Base-by-base conservation (phyloP, 2,329 filamentous ascomycete genomes). In the Claviceps maximensis region DNA sequence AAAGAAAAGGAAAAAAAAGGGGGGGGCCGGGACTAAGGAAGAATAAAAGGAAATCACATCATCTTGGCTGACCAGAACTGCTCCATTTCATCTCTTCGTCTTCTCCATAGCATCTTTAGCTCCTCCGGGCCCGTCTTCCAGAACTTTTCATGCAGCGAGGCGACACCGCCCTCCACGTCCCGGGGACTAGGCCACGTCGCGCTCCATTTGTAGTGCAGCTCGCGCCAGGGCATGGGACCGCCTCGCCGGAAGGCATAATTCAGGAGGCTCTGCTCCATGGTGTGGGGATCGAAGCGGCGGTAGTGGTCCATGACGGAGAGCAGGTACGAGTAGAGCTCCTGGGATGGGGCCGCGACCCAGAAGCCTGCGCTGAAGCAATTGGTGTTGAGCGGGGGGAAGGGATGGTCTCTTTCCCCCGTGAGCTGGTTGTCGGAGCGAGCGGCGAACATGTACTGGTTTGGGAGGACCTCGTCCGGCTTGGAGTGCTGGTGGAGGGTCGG, bases 141-240 rank as follows among this genome's bases (percentile, higher is more conserved):
- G 45, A 67, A 61, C 58, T 71, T 71, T 49, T 67, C 67, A 58
- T 72, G 69, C 55, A 71, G 54, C 38, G 61, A 67, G 41, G 56
- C 60, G 6, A 71, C 65, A 0, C 65, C 66, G 3, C 56, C 60
- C 29, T 64, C 58, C 0, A 65, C 51, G 57, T 71, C 68, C n/a
- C 55, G 56, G 53, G 61, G 51, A 45, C 58, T 68, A 17, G 67
- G 67, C 58, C 66, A 65, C n/a, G 65, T 68, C 5, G 67, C 64
- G 53, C 64, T 71, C 71, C 71, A 73, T 17, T 59, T 61, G 51
- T 62, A 63, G 50, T 67, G 58, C 48, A 73, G 52, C 51, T 67
- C 63, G 19, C 61, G 58, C 71, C 71, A 73, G 0, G 70, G 69
- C 69, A 73, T 73, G 12, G 66, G 60, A 0, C 70, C 70, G 10